A percentile compares a stretch with the other conserved stretches of the same genome.
These are phyloP conservation scores for Pseudonectria foliicola DNA, from an alignment of 2,329 filamentous ascomycete species.

Conservation along the genomic window DNA sequence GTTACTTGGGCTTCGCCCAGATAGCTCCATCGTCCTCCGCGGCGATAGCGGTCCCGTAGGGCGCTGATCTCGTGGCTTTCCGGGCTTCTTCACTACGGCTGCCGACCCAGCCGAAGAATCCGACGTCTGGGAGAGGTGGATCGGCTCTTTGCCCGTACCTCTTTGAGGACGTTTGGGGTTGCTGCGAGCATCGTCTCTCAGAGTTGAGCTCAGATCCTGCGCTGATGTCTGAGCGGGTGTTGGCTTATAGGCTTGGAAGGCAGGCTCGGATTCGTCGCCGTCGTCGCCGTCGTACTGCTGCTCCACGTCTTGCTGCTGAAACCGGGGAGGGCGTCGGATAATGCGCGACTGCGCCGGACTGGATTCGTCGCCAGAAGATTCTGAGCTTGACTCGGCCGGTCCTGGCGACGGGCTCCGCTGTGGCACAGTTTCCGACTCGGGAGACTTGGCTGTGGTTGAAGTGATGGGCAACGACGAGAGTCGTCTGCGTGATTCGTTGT, in stretches of 20 bases:
- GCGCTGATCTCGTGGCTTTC: slow-evolving; percentile 26
- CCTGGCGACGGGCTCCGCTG: slow-evolving; percentile 26
- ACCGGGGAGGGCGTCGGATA: slow-evolving; percentile 51
- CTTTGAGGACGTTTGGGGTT: slow-evolving; percentile 23
- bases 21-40: slow-evolving; percentile 51
- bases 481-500: slow-evolving; percentile 31
- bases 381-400: slow-evolving; percentile 31
- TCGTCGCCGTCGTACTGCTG: slow-evolving; percentile 42
- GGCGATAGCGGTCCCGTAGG: slow-evolving; percentile 47
- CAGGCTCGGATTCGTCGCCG: slow-evolving; percentile 49
- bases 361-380: slow-evolving; percentile 42
- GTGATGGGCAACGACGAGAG: slow-evolving; percentile 40
- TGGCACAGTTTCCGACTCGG: slow-evolving; percentile 13
- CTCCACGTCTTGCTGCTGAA: slow-evolving; percentile 32
- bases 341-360: slow-evolving; percentile 52
- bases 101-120: slow-evolving; percentile 56
- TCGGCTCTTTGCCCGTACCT: slow-evolving; percentile 26
- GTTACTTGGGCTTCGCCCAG: slow-evolving; percentile 44
- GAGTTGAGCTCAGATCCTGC: slow-evolving; percentile 45
- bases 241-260: slow-evolving; percentile 44
- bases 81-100: slow-evolving; percentile 28
- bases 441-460: slow-evolving; percentile 16
- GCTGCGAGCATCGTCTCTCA: slow-evolving; percentile 38
- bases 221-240: slow-evolving; percentile 27
- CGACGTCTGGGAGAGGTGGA: slow-evolving; percentile 48